phyloP scores from a whole-genome alignment of 2,329 filamentous ascomycete species.

The Nectriaceae sp. region DNA sequence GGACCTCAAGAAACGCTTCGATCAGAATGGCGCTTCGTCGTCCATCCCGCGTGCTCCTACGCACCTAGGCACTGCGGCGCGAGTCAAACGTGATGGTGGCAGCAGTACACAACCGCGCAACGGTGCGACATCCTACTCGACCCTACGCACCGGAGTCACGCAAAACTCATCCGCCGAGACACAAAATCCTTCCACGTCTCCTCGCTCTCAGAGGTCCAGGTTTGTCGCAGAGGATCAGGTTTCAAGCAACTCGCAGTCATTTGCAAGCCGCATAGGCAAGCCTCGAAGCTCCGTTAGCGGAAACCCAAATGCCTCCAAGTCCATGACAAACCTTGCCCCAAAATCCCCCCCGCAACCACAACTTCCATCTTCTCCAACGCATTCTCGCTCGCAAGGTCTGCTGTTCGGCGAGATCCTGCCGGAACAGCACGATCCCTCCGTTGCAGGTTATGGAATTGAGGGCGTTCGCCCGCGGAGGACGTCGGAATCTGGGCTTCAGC shows the following conservation, averaged over 20 bases:
- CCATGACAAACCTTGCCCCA: slow-evolving; percentile 35
- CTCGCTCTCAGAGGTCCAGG: slow-evolving; percentile 47
- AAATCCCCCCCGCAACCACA: slow-evolving; percentile 36
- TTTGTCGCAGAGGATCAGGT: slow-evolving; percentile 52
- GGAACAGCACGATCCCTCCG: slow-evolving; percentile 53
- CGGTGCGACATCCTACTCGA: slow-evolving; percentile 43
- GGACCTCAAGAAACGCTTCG: slow-evolving; percentile 78
- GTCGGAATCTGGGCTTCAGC: slow-evolving; percentile 70
- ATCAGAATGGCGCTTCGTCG: slow-evolving; percentile 54
- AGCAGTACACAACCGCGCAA: slow-evolving; percentile 35
- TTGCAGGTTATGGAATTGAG: slow-evolving; percentile 63
- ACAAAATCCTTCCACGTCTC: slow-evolving; percentile 24
- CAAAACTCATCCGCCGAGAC: slow-evolving; percentile 19
- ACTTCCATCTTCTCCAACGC: slow-evolving; percentile 34
- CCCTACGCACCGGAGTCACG: slow-evolving; percentile 38
- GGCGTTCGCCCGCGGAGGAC: slow-evolving; percentile 57
- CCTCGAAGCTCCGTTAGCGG: slow-evolving; percentile 41
- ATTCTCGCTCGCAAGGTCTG: slow-evolving; percentile 49
- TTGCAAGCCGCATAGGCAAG: slow-evolving; percentile 60
- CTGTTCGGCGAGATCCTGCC: slow-evolving; percentile 76
- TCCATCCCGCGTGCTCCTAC: slow-evolving; percentile 39
- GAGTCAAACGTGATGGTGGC: slow-evolving; percentile 34
- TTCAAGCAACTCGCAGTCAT: slow-evolving; percentile 58
- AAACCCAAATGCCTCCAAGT: slow-evolving; percentile 37
- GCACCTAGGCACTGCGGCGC: slow-evolving; percentile 35